Base-by-base conservation (phyloP, 2,329 filamentous ascomycete genomes). In the Macrophomina phaseolina region DNA sequence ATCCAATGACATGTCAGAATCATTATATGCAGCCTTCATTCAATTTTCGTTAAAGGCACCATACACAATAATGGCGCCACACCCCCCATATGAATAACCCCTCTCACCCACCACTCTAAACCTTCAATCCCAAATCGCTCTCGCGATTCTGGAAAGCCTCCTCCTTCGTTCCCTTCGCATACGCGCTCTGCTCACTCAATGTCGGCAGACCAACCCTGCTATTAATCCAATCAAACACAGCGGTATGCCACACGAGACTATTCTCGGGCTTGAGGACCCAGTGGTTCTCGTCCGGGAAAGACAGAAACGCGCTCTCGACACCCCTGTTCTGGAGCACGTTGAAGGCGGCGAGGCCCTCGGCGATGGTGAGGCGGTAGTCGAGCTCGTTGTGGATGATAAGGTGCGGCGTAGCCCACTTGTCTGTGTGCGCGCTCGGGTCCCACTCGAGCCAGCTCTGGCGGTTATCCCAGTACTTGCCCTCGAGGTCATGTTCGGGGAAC, bases 231-330 rank as follows among this genome's bases (percentile, higher is more conserved):
- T 87, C 87, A 36, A 97, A 75, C 16, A 98, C 93, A 67, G 93
- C 91, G 66, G 86, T 86, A 74, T 98, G 93, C 95, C 95, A 98
- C 23, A 96, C 85, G 18, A 97, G 81, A 3, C 89, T 91, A 77
- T 98, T 98, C 79, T 97, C 94, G 0, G 91, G 92, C 76, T 97
- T 97, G 64, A 97, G 75, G 5, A 67, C 93, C 92, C 92, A 91
- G 72, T 91, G 89, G 61, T 89, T 88, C 78, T 93, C 90, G 74
- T 92, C 93, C 0, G 92, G 91, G 75, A 97, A 97, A 23, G 89
- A 90, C 70, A 97, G 75, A 70, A 97, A 87, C 70, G 90, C 89
- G 77, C 91, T 95, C 23, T 91, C 89, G 1, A 97, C 85, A 0
- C 88, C 88, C 63, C 86, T 86, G 30, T 88, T 86, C 79, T 97